Conservation (phyloP, 2,329 filamentous ascomycete genomes). For the Rhexocercosporidium sp. region DNA sequence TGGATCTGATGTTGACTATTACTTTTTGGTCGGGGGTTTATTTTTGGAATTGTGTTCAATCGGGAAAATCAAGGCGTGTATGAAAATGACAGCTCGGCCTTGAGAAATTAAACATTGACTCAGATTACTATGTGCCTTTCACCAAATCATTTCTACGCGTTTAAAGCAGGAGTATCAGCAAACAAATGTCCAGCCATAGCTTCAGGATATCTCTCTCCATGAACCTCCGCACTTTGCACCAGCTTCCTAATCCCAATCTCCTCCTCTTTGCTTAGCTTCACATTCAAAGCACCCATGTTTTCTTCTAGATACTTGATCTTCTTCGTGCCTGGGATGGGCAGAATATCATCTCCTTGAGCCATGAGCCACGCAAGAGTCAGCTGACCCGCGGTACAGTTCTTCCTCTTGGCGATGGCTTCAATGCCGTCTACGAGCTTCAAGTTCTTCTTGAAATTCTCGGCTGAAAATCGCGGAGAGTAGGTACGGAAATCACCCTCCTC, state of each 20-base stretch:
- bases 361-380: slow-evolving; percentile 68
- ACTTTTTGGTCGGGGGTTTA: too few relatives aligned
- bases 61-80: too few relatives aligned
- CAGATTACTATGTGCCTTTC: too few relatives aligned
- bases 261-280: slow-evolving; percentile 45
- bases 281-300: slow-evolving; percentile 46
- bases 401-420: slow-evolving; percentile 54
- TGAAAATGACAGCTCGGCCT: too few relatives aligned
- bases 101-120: too few relatives aligned
- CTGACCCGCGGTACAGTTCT: slow-evolving; percentile 60
- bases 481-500: slow-evolving; percentile 55
- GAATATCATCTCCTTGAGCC: slow-evolving; percentile 63
- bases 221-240: slow-evolving; percentile 41
- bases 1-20: too few relatives aligned
- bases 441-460: slow-evolving; percentile 59
- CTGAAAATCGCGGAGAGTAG: slow-evolving; percentile 50
- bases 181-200: slow-evolving; percentile 22
- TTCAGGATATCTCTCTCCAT: slow-evolving; percentile 20
- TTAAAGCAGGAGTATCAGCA: slow-evolving; percentile 30
- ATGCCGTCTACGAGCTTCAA: slow-evolving; percentile 58
- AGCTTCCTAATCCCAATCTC: slow-evolving; percentile 44
- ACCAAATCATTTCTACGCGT: slow-evolving; percentile 20
- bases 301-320: slow-evolving; percentile 53
- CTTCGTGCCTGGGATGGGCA: slow-evolving; percentile 62
- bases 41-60: too few relatives aligned